phyloP scores from a whole-genome alignment of 2,329 filamentous ascomycete genomes.

The Cladophialophora chaetospira region DNA sequence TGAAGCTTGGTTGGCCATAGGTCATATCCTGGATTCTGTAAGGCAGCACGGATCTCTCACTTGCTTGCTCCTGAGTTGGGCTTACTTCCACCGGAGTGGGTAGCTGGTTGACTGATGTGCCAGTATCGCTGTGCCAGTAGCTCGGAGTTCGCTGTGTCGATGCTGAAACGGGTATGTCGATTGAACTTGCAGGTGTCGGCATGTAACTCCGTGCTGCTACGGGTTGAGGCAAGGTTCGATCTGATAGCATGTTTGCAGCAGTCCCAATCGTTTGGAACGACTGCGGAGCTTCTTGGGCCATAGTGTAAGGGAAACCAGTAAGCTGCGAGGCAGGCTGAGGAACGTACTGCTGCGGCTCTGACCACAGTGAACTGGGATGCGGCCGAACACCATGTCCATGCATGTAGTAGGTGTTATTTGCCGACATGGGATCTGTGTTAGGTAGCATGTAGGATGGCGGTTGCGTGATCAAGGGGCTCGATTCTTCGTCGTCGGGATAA shows the following conservation, averaged over 20 bases:
- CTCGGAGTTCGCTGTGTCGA: constrained; percentile 5
- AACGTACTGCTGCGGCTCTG: constrained; percentile 21
- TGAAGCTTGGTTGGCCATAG: constrained; percentile 37
- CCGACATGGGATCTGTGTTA: constrained; percentile 36
- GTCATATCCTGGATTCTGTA: constrained; percentile 36
- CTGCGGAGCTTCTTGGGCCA: constrained; percentile 13
- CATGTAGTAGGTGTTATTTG: constrained; percentile 22
- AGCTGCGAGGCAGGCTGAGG: constrained; percentile 17
- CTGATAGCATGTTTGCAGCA: constrained; percentile 14
- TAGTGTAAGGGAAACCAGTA: constrained; percentile 8
- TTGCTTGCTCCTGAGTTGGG: constrained; percentile 25
- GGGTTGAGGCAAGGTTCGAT: constrained; percentile 24
- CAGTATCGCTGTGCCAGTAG: constrained; percentile 17
- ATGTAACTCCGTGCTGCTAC: constrained; percentile 15
- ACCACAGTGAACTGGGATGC: constrained; percentile 21
- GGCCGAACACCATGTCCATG: constrained; percentile 20
- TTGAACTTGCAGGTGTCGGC: constrained; percentile 2
- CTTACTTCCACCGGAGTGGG: constrained; percentile 9
- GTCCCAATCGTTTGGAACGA: constrained; percentile 14
- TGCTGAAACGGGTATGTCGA: constrained; percentile 14
- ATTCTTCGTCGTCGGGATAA: constrained; percentile 40
- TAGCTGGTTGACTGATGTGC: constrained; percentile 9
- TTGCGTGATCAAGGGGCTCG: constrained; percentile 38
- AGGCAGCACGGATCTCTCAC: constrained; percentile 30
- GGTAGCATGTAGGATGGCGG: constrained; percentile 42